Conservation (phyloP, 164 flowering plant genomes). For the Litsea cubeba region DNA sequence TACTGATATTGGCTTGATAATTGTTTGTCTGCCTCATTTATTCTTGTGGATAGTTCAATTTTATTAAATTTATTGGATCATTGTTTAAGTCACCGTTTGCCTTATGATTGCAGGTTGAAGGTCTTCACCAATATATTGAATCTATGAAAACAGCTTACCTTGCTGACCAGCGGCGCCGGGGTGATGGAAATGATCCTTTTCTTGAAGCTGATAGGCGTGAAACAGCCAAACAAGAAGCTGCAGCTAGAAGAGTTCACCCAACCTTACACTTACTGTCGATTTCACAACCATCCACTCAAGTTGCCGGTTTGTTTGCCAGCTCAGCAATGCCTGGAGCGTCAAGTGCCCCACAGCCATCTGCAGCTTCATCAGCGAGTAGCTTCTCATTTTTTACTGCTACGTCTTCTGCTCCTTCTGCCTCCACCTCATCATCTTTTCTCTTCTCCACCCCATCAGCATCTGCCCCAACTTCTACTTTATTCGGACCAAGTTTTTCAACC, state of each 20-base stretch:
- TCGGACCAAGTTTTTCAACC: slow-evolving; percentile 53
- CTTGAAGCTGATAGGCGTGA: slow-evolving; percentile 94
- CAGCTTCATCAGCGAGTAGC: slow-evolving; percentile 63
- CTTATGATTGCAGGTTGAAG: slow-evolving; percentile 60
- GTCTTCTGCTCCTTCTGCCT: slow-evolving; percentile 43
- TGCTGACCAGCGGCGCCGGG: slow-evolving; percentile 82
- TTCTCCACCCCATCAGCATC: slow-evolving; percentile 62
- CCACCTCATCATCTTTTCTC: slow-evolving; percentile 41
- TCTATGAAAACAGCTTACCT: slow-evolving; percentile 95
- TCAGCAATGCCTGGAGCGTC: slow-evolving; percentile 43
- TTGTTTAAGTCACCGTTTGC: background rate
- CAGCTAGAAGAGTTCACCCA: slow-evolving; percentile 89
- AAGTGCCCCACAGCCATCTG: slow-evolving; percentile 40
- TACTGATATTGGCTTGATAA: background rate
- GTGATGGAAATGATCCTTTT: slow-evolving; percentile 85
- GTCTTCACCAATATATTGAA: slow-evolving; percentile 89
- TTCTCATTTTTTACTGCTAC: slow-evolving; percentile 51
- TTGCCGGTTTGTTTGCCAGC: slow-evolving; percentile 58
- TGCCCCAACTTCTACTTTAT: slow-evolving; percentile 48
- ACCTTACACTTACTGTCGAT: slow-evolving; percentile 71
- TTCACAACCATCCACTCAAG: slow-evolving; percentile 72
- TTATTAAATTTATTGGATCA: background rate
- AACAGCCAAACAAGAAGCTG: slow-evolving; percentile 90
- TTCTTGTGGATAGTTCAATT: too few species aligned
- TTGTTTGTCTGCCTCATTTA: background rate